Percentiles rank a stretch among this genome's conserved stretches.
These are phyloP conservation scores for Spergularia marina DNA, from an alignment of 148 eudicot genomes.

Conservation along the genomic window DNA sequence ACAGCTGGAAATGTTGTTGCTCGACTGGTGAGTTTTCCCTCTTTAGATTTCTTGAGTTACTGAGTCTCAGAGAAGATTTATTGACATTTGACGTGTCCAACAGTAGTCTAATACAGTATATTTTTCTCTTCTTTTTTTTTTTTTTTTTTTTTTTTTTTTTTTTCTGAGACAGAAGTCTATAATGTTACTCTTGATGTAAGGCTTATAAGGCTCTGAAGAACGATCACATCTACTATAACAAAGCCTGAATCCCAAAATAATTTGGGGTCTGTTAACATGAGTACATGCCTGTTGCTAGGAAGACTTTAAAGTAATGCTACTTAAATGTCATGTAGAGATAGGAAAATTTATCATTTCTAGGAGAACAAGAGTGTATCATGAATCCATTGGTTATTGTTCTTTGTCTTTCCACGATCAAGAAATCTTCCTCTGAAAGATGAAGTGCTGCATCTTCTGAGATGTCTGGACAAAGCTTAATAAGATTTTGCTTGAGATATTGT, in stretches of 20 bases:
- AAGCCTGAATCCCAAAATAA: too few relatives aligned
- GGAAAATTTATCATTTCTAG: too few relatives aligned
- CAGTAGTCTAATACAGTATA: background rate
- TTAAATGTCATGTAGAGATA: too few relatives aligned
- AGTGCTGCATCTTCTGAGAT: background rate
- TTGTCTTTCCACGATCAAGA: background rate
- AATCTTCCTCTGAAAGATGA: background rate
- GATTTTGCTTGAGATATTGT: background rate
- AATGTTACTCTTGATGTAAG: too few relatives aligned
- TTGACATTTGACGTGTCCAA: background rate
- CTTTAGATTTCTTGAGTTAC: background rate
- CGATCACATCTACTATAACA: too few relatives aligned
- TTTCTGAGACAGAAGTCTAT: background rate
- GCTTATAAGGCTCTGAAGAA: too few relatives aligned
- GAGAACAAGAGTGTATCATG: too few relatives aligned
- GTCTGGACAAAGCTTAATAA: background rate
- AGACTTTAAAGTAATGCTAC: background rate
- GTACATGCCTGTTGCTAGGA: background rate
- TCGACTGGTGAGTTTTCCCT: constrained; percentile 50
- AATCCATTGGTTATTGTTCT: background rate
- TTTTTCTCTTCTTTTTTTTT: too few relatives aligned
- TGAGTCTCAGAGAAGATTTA: background rate
- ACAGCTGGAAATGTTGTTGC: constrained; percentile 76
- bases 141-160: too few relatives aligned
- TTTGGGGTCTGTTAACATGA: too few relatives aligned